Percentiles rank a stretch among this genome's conserved stretches.
Conservation (phyloP, 1,284 basidiomycete genomes). For the Tylopilus orsonianus region DNA sequence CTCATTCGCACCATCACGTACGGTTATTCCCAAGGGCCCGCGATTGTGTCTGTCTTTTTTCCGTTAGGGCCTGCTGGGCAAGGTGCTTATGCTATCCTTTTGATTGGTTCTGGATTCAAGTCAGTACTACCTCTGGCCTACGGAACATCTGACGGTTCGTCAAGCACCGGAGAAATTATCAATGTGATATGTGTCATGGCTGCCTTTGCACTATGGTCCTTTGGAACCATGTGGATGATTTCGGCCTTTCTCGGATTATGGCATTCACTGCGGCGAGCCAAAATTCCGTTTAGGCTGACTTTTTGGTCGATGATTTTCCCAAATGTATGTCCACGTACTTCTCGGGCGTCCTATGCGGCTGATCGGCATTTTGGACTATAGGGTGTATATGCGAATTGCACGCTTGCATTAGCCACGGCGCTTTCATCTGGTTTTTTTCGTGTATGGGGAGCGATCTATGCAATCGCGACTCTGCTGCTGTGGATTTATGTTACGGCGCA, state of each 20-base stretch:
- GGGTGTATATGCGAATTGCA: slow-evolving; percentile 67
- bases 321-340: slow-evolving; percentile 42
- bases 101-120: slow-evolving; percentile 44
- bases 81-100: slow-evolving; percentile 49
- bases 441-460: slow-evolving; percentile 55
- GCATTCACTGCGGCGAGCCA: slow-evolving; percentile 38
- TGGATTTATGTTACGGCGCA: slow-evolving; percentile 54
- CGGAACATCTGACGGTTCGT: slow-evolving; percentile 23
- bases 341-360: not conserved
- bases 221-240: slow-evolving; percentile 54
- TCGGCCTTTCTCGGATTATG: slow-evolving; percentile 47
- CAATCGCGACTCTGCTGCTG: slow-evolving; percentile 49
- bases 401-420: slow-evolving; percentile 49
- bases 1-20: slow-evolving; percentile 46
- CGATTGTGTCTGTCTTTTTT: slow-evolving; percentile 61
- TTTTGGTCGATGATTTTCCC: slow-evolving; percentile 66
- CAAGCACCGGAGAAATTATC: slow-evolving; percentile 40
- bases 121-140: slow-evolving; percentile 36
- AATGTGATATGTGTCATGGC: slow-evolving; percentile 44
- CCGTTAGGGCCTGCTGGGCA: slow-evolving; percentile 61
- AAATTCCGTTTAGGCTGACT: slow-evolving; percentile 46
- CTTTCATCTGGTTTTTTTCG: slow-evolving; percentile 56
- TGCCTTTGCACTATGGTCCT: slow-evolving; percentile 53
- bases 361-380: slow-evolving; percentile 21
- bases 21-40: slow-evolving; percentile 45